These are phyloP conservation scores for Decorospora gaudefroyi DNA, from an alignment of 2,329 filamentous ascomycete genomes.

Conservation along the genomic window DNA sequence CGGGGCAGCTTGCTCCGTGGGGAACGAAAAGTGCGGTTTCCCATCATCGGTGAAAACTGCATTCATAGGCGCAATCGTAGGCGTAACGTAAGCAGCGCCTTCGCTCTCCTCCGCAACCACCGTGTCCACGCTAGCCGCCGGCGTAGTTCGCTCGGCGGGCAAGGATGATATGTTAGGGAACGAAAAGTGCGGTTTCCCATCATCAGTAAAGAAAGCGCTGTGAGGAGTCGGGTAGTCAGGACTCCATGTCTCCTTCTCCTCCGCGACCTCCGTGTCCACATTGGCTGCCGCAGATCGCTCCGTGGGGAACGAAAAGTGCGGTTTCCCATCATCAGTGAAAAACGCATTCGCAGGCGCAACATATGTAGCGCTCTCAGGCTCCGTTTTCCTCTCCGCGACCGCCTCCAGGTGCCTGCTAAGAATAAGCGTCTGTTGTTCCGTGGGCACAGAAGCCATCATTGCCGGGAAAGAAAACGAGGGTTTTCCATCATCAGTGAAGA, in stretches of 20 bases:
- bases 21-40: conserved; percentile 13
- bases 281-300: not conserved
- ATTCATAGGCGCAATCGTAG: no score
- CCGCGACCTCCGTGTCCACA: not conserved
- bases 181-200: conserved; percentile 11
- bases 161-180: not conserved
- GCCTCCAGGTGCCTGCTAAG: not conserved
- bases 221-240: conserved; percentile 5
- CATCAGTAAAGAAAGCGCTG: conserved; percentile 12
- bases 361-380: not conserved
- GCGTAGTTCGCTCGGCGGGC: not conserved
- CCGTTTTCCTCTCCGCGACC: not conserved
- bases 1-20: conserved; percentile 1
- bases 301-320: conserved; percentile 11
- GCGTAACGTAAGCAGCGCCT: conserved; percentile 6
- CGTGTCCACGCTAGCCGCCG: no score
- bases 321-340: conserved; percentile 15
- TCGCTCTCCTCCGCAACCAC: not conserved
- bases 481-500: conserved; percentile 13
- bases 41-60: conserved; percentile 15
- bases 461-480: conserved; percentile 5
- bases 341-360: conserved; percentile 16
- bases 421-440: not conserved
- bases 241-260: not conserved
- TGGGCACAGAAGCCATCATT: not conserved